Base-by-base conservation (phyloP, 2,329 filamentous ascomycete species). In the Aaosphaeria arxii region DNA sequence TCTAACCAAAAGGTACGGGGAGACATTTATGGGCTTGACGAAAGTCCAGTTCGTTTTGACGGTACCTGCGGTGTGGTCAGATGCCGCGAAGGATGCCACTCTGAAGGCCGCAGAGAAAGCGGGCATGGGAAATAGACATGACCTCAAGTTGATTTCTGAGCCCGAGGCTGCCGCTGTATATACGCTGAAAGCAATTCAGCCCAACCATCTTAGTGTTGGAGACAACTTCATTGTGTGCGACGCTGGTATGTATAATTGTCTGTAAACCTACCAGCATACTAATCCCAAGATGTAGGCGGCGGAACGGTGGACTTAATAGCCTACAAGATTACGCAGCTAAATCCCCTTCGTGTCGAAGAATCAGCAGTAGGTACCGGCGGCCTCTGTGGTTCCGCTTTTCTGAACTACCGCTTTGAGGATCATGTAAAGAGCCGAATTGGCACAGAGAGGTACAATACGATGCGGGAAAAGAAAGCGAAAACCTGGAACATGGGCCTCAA, bases 11-110 rank as follows among this genome's bases (percentile, higher is more conserved):
- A 77, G 87, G 42, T 91, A 91, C 62, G 88, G 88, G 58, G 85
- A 88, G 70, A 84, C 83, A 0, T 91, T 92, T 61, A 89, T 91
- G 83, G 80, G 81, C 5, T 83, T 81, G 6, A 91, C 87, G 5
- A 84, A 84, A 58, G 84, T 90, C 36, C 84, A 91, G 52, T 91
- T 89, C 58, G 87, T 92, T 43, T 76, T 94, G 47, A 92, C 88
- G 1, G 64, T 67, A 7, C 89, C 89, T 6, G 89, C 89, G 6
- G 87, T 92, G 6, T 94, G 89, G 89, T 89, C 84, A 28, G 89
- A 94, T 65, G 82, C 86, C 0, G 89, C 88, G n/a, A 92, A 91
- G 73, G 88, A 90, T 66, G 88, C 87, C 5, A 92, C 88, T 2
- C 71, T 91, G 43, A 82, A 87, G 63, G 89, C 88, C 5, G 88